Percentiles rank a stretch among this genome's conserved stretches.
phyloP scores from a whole-genome alignment of 495 filamentous ascomycete genomes.

The Xylaria palmicola region DNA sequence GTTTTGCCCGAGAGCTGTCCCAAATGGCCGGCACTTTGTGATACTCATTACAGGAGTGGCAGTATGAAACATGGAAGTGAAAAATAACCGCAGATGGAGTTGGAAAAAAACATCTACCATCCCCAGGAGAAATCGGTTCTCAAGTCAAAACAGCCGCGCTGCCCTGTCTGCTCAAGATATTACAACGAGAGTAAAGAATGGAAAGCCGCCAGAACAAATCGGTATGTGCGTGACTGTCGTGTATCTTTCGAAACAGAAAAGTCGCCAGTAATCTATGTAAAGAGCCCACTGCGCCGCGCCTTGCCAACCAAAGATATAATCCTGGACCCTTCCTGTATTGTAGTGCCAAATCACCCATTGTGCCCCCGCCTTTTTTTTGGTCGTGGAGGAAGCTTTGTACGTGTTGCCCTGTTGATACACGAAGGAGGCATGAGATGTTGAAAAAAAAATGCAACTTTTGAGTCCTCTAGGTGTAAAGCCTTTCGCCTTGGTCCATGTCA shows the following conservation, averaged over 20 bases:
- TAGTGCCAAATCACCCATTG: constrained; percentile 23
- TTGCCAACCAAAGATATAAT: constrained; percentile 21
- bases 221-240: constrained; percentile 15
- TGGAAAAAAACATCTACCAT: constrained; percentile 9
- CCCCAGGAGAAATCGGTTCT: constrained; percentile 22
- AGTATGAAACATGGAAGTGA: constrained; percentile 19
- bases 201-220: constrained; percentile 31
- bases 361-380: constrained; percentile 31
- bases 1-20: constrained; percentile 26
- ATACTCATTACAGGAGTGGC: constrained; percentile 7
- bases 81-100: constrained; percentile 25
- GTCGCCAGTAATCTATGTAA: constrained; percentile 16
- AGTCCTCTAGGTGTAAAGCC: constrained; percentile 31
- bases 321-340: constrained; percentile 22
- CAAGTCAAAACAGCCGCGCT: constrained; percentile 36
- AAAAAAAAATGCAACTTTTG: constrained; percentile 38
- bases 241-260: constrained; percentile 24
- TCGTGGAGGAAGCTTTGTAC: constrained; percentile 30
- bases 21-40: constrained; percentile 40
- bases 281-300: constrained; percentile 28
- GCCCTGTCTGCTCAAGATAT: constrained; percentile 42
- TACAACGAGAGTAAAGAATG: constrained; percentile 58
- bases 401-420: constrained; percentile 39
- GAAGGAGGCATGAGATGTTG: constrained; percentile 33
- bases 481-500: constrained; percentile 9